phyloP scores from a whole-genome alignment of 257 asterid genomes.

The Coffea eugenioides region DNA sequence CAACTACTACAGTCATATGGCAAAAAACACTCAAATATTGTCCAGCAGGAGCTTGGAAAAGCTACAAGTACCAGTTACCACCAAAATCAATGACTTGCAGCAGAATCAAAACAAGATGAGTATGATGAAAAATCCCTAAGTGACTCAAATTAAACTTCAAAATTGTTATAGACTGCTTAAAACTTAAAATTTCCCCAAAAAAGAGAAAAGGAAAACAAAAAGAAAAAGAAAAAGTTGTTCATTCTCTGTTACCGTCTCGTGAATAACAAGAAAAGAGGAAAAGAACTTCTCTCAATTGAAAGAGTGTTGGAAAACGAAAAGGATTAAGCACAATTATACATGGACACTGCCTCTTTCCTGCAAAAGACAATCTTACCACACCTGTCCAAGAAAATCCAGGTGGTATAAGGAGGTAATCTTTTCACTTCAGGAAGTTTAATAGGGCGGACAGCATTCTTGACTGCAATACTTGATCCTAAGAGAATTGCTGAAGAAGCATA shows the following conservation, averaged over 20 bases:
- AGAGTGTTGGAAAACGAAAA: not conserved
- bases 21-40: not conserved
- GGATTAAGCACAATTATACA: not conserved
- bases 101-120: not conserved
- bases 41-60: not conserved
- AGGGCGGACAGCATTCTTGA: slow-evolving; percentile 85
- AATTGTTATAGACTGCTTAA: not conserved
- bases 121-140: not conserved
- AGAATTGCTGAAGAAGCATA: slow-evolving; percentile 82
- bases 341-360: not conserved
- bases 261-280: not conserved
- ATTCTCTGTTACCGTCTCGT: not conserved
- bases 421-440: slow-evolving; percentile 67
- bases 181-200: no score
- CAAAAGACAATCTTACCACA: slow-evolving; percentile 27
- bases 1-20: not conserved
- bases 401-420: slow-evolving; percentile 70
- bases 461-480: slow-evolving; percentile 87
- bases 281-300: not conserved
- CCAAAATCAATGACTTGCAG: not conserved
- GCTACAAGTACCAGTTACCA: not conserved
- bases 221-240: no score
- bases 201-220: no score
- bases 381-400: slow-evolving; percentile 94
- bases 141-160: not conserved